Base-by-base conservation (phyloP, 2,329 filamentous ascomycete species). In the Fusarium staphyleae region DNA sequence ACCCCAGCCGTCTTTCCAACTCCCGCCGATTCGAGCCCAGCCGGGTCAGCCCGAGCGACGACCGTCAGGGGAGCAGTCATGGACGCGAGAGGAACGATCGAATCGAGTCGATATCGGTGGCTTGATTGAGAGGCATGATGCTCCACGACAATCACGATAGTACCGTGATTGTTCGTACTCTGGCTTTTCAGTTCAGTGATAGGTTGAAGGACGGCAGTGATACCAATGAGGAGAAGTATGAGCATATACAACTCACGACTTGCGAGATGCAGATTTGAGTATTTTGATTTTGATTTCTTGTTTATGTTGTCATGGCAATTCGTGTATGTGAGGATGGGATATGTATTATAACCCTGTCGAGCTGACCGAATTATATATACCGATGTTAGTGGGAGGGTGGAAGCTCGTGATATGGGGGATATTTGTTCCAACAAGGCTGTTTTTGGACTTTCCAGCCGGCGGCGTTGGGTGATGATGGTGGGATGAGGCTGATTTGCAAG, bases 71-170 rank as follows among this genome's bases (percentile, higher is more conserved):
- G 51, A 64, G n/a, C 55, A 62, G 15, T 60, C 66, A 19, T 77
- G 75, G 70, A 67, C 69, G 48, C 75, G 79, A 35, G 80, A 82
- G 50, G 82, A 84, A 48, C 77, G 82, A 22, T 72, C 77, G 14
- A 71, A 77, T 30, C 79, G 85, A 13, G 80, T 87, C 41, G 83
- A 85, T 63, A 87, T 87, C 56, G 82, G 79, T 10, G 84, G 84
- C 2, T 76, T 85, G 66, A 83, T 89, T 65, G 85, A 85, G 60
- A 83, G 78, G 70, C 78, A 81, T 18, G 80, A 80, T 62, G 76
- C 59, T 30, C 69, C 61, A 40, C 69, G 59, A 56, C 65, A 62
- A 41, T 55, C 63, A 22, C 62, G 66, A 56, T 72, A 66, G 51
- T 44, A 46, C 30, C 46, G 30, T 22, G 48, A 39, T 49, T 52